Percentiles rank a stretch among this genome's conserved stretches.
Evolutionary conservation across 2,329 filamentous ascomycete species (phyloP).

Genomic region (Fusarium veterinarium): DNA sequence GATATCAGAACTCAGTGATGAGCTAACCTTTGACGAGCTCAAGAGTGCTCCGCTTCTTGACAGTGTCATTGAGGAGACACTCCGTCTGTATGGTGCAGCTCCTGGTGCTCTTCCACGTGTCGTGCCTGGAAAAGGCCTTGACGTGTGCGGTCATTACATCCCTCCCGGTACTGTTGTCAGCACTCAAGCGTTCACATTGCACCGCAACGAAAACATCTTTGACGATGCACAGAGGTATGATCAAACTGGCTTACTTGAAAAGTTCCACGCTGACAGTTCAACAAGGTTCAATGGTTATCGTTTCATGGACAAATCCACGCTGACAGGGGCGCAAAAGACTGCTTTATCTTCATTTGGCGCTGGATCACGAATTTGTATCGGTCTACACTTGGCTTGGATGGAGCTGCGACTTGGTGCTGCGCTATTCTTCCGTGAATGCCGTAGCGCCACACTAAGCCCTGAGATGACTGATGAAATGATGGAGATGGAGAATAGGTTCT

Average conservation of each 20-base stretch:
- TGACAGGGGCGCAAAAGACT: background rate
- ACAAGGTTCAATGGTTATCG: background rate
- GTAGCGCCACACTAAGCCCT: background rate
- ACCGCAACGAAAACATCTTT: slow-evolving; percentile 6
- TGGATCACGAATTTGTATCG: slow-evolving; percentile 24
- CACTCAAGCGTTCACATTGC: slow-evolving; percentile 24
- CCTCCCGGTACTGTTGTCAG: background rate
- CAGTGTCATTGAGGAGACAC: slow-evolving; percentile 23
- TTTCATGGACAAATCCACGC: background rate
- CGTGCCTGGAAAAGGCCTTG: background rate
- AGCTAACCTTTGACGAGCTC: background rate
- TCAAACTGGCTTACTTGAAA: fast-evolving
- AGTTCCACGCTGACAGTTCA: fast-evolving
- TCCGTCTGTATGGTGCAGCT: slow-evolving; percentile 29
- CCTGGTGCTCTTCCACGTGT: slow-evolving; percentile 13
- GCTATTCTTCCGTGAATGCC: slow-evolving; percentile 26
- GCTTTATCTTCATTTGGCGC: slow-evolving; percentile 16
- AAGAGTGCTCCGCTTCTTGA: slow-evolving; percentile 10
- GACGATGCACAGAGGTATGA: background rate
- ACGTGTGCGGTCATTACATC: background rate
- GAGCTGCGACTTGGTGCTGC: slow-evolving; percentile 22
- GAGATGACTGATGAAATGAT: slow-evolving; percentile 21
- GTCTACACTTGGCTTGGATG: slow-evolving; percentile 27
- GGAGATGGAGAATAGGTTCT: slow-evolving; percentile 14
- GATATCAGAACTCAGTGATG: background rate